These are phyloP conservation scores for Fusarium sp. DNA, from an alignment of 2,329 filamentous ascomycete species.

Conservation along the genomic window DNA sequence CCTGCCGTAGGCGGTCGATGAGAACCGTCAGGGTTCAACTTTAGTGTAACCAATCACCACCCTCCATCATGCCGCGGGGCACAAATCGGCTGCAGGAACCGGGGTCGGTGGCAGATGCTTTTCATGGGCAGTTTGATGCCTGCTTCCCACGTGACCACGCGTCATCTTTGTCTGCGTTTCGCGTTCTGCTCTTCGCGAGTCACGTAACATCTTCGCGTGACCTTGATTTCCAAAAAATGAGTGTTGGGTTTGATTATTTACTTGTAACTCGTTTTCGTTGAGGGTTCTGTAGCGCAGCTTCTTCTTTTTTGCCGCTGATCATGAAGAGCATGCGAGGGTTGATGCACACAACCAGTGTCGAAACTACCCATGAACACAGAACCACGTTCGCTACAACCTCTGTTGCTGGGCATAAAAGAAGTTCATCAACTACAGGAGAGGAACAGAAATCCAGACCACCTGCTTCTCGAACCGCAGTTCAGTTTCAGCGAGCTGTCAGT, in stretches of 20 bases:
- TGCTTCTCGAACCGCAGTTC: conserved; percentile 26
- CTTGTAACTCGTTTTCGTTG: conserved; percentile 1
- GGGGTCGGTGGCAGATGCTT: neutral
- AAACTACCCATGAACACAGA: conserved; percentile 57
- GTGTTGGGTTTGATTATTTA: conserved; percentile 1
- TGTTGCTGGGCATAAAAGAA: conserved; percentile 64
- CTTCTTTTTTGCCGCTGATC: conserved; percentile 25
- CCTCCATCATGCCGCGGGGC: conserved; percentile 48
- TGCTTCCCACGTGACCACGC: conserved; percentile 42
- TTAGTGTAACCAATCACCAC: conserved; percentile 41
- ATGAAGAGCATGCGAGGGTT: conserved; percentile 59
- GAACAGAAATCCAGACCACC: conserved; percentile 17
- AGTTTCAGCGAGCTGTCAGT: conserved; percentile 53
- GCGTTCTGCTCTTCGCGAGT: conserved; percentile 16
- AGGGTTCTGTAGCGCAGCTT: neutral
- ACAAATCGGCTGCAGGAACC: conserved; percentile 50
- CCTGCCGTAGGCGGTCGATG: conserved; percentile 36
- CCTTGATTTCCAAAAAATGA: neutral
- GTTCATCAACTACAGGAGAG: conserved; percentile 45
- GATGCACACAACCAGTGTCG: conserved; percentile 65
- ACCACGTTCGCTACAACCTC: conserved; percentile 56
- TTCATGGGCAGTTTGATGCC: neutral
- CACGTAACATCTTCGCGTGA: conserved; percentile 9
- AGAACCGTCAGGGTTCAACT: conserved; percentile 45
- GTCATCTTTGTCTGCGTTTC: conserved; percentile 6